Conservation (phyloP, 2,329 filamentous ascomycete species). For the Thelonectria blattea region DNA sequence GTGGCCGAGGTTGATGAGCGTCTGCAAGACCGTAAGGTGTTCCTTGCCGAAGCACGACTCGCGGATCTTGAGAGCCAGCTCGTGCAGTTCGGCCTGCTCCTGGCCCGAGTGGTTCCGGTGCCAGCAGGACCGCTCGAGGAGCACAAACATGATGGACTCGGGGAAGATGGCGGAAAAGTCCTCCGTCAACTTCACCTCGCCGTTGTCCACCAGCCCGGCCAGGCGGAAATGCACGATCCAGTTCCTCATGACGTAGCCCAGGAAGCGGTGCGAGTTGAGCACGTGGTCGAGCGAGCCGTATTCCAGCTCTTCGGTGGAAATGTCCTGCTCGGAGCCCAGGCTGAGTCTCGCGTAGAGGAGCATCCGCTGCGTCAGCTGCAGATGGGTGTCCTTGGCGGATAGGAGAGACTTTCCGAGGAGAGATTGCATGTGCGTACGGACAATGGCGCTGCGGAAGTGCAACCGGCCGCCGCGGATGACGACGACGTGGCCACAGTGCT, state of each 20-base stretch:
- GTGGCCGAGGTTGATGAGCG: slow-evolving; percentile 44
- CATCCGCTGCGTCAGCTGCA: slow-evolving; percentile 42
- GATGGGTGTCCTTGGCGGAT: slow-evolving; percentile 43
- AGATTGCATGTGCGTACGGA: slow-evolving; percentile 40
- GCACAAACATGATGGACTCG: slow-evolving; percentile 43
- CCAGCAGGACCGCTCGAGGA: slow-evolving; percentile 45
- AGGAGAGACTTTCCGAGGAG: slow-evolving; percentile 45
- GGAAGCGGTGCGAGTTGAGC: slow-evolving; percentile 39
- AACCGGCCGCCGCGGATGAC: slow-evolving; percentile 43
- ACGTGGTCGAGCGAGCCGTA: slow-evolving; percentile 34
- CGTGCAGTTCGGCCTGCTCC: slow-evolving; percentile 39
- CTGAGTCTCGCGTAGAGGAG: slow-evolving; percentile 44
- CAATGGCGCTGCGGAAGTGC: slow-evolving; percentile 46
- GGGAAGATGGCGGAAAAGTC: slow-evolving; percentile 47
- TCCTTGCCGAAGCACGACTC: slow-evolving; percentile 45
- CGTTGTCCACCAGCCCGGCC: slow-evolving; percentile 41
- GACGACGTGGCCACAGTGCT: slow-evolving; percentile 37
- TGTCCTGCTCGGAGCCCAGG: slow-evolving; percentile 37
- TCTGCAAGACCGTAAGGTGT: slow-evolving; percentile 45
- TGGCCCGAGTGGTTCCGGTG: slow-evolving; percentile 28
- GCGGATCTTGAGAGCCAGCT: slow-evolving; percentile 45
- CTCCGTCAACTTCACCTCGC: slow-evolving; percentile 38
- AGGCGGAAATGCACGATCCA: slow-evolving; percentile 46
- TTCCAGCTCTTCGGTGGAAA: slow-evolving; percentile 25
- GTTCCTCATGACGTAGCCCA: slow-evolving; percentile 44